These are phyloP conservation scores for Nematodospora anomalae DNA, from an alignment of 1,139 yeast genomes.

Conservation along the genomic window DNA sequence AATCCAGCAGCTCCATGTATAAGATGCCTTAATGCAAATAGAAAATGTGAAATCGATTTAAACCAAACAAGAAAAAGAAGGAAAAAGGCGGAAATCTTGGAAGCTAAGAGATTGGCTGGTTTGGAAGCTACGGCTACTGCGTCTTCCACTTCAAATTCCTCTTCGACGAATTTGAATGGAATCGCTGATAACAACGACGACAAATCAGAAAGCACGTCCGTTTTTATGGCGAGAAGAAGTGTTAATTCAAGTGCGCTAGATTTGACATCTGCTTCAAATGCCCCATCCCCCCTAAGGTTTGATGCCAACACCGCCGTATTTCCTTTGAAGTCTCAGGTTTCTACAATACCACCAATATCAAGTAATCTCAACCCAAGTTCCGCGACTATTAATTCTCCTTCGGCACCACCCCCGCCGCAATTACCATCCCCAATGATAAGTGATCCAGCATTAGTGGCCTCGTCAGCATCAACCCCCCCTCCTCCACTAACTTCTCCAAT, in stretches of 20 bases:
- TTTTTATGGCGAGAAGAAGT: too few relatives aligned
- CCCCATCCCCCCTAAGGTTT: not conserved
- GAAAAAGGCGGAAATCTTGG: constrained; percentile 32
- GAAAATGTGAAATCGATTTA: constrained; percentile 67
- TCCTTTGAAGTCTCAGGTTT: constrained; percentile 4
- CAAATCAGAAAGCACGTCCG: not conserved
- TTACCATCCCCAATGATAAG: constrained; percentile 4
- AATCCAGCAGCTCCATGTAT: constrained; percentile 68
- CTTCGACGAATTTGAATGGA: too few relatives aligned
- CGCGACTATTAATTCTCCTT: not conserved
- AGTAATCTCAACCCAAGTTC: constrained; percentile 9
- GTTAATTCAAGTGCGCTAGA: too few relatives aligned
- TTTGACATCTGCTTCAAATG: not conserved
- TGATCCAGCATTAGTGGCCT: not conserved
- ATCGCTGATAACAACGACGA: too few relatives aligned
- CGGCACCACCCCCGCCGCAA: constrained; percentile 1
- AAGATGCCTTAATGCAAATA: constrained; percentile 65
- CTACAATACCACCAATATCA: constrained; percentile 10
- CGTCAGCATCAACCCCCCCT: constrained; percentile 4
- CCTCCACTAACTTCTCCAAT: constrained; percentile 2
- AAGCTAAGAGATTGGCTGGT: constrained; percentile 17
- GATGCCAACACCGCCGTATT: not conserved
- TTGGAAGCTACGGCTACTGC: not conserved
- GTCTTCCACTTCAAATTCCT: not conserved
- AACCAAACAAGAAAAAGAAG: constrained; percentile 59